Percentiles rank a stretch among this genome's conserved stretches.
Evolutionary conservation across 371 early-diverging fungal species (phyloP).

Genomic region (Umbelopsis sp.): DNA sequence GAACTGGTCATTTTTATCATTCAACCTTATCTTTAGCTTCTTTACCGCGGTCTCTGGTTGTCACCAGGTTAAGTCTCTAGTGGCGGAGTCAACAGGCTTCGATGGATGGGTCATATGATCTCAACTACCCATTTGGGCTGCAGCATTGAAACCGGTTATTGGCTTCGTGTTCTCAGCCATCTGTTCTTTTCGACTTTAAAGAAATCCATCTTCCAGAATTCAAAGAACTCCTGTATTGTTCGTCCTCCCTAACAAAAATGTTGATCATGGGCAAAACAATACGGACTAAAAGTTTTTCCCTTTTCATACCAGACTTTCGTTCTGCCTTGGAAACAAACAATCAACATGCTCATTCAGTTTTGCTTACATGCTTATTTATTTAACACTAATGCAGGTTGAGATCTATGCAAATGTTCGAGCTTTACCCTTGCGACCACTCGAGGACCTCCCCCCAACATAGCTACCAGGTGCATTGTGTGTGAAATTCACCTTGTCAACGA

Average conservation of each 20-base stretch:
- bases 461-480: conserved; percentile 32
- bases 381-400: background rate
- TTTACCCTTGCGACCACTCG: conserved; percentile 1
- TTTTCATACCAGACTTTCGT: background rate
- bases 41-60: no score
- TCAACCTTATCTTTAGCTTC: no score
- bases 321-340: no score
- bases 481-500: conserved; percentile 53
- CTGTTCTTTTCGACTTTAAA: no score
- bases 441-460: background rate
- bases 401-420: conserved; percentile 2
- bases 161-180: no score
- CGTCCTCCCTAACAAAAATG: background rate
- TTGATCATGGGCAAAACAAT: background rate
- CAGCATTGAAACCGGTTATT: background rate
- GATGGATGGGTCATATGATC: background rate
- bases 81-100: background rate
- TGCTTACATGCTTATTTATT: background rate
- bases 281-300: background rate
- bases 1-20: no score
- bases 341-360: no score
- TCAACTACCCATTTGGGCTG: background rate
- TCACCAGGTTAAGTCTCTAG: background rate
- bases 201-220: no score
- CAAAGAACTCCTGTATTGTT: background rate